phyloP scores from a whole-genome alignment of 148 eudicot genomes.

The Dianthus caryophyllus region DNA sequence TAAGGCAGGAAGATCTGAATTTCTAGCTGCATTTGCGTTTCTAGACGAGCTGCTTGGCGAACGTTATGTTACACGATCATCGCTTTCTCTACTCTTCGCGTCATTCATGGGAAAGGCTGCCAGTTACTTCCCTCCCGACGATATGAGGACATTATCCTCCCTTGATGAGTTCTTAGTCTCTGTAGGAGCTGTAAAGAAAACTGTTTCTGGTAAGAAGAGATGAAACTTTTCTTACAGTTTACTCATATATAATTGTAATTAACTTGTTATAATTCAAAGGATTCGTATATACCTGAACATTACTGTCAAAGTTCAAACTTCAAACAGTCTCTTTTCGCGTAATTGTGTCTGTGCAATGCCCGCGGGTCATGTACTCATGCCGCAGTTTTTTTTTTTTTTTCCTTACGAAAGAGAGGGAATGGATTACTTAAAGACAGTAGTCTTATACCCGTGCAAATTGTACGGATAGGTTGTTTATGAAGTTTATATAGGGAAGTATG shows the following conservation, averaged over 20 bases:
- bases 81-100: conserved; percentile 68
- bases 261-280: not conserved
- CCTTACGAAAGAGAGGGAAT: too few relatives aligned
- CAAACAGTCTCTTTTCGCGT: too few relatives aligned
- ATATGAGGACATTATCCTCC: conserved; percentile 91
- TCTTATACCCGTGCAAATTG: too few relatives aligned
- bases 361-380: too few relatives aligned
- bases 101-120: conserved; percentile 87
- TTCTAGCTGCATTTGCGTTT: conserved; percentile 84
- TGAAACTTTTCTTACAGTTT: conserved; percentile 23
- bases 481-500: too few relatives aligned
- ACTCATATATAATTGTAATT: not conserved
- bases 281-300: too few relatives aligned
- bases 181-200: conserved; percentile 91
- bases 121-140: conserved; percentile 95
- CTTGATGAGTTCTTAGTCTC: conserved; percentile 93
- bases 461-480: too few relatives aligned
- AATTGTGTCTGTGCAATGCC: too few relatives aligned
- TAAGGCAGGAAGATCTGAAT: conserved; percentile 77
- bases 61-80: conserved; percentile 64
- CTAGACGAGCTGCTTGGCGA: conserved; percentile 88
- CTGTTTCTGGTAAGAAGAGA: conserved; percentile 80
- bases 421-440: too few relatives aligned
- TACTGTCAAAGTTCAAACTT: too few relatives aligned
- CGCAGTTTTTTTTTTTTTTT: too few relatives aligned